Evolutionary conservation across 2,329 filamentous ascomycete genomes (phyloP).

Genomic region (Penicillium griseofulvum): DNA sequence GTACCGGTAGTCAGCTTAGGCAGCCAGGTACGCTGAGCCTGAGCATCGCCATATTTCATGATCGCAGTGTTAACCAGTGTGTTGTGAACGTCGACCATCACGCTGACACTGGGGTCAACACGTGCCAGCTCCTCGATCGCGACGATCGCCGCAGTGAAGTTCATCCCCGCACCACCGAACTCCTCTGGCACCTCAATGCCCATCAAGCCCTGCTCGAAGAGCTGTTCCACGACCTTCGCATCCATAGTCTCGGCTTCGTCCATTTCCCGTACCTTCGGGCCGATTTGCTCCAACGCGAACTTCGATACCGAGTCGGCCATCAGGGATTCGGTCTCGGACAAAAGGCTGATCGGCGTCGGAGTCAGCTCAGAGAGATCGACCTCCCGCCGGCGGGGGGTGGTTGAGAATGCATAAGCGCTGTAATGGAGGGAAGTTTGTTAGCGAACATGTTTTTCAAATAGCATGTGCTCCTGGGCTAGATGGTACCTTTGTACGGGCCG

Average conservation of each 20-base stretch:
- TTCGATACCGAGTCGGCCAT: constrained; percentile 89
- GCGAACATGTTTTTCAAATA: background rate
- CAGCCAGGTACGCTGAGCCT: constrained; percentile 79
- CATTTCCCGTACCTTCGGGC: constrained; percentile 93
- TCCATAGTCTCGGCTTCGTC: constrained; percentile 97
- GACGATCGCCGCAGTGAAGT: constrained; percentile 94
- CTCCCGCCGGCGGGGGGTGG: constrained; percentile 57
- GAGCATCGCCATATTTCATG: constrained; percentile 75
- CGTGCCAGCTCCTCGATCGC: constrained; percentile 95
- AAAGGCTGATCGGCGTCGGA: constrained; percentile 88
- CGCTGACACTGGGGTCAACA: constrained; percentile 90
- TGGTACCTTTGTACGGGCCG: constrained; percentile 44
- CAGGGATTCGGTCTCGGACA: constrained; percentile 83
- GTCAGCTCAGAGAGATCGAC: constrained; percentile 71
- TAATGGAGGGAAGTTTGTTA: background rate
- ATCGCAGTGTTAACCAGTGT: constrained; percentile 94
- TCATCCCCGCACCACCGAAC: constrained; percentile 95
- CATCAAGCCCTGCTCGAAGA: constrained; percentile 98
- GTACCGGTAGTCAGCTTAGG: constrained; percentile 87
- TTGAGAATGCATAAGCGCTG: constrained; percentile 58
- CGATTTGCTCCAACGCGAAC: constrained; percentile 83
- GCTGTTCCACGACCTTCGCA: constrained; percentile 77
- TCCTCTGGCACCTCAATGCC: constrained; percentile 96
- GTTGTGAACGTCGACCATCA: constrained; percentile 96
- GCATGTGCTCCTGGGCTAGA: background rate